Percentiles rank a stretch among this genome's conserved stretches.
Conservation (phyloP, 805 yeast species). For the Limtongia smithiae region DNA sequence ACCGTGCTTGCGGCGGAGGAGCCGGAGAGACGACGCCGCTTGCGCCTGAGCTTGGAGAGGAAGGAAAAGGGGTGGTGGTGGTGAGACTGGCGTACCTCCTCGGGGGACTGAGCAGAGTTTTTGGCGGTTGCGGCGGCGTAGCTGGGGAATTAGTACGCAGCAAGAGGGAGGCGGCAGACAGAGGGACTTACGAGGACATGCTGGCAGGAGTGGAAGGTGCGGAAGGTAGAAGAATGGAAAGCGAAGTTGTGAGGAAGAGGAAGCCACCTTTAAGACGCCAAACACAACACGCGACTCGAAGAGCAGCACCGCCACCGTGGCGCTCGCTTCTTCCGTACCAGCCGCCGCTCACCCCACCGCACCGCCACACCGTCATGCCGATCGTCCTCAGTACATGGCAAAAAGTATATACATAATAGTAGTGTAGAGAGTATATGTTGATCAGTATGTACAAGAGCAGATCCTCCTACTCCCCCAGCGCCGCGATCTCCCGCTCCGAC, state of each 20-base stretch:
- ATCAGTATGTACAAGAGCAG: no score
- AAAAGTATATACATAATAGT: no score
- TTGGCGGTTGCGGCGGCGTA: slow-evolving; percentile 24
- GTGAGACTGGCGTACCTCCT: slow-evolving; percentile 14
- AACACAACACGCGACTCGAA: no score
- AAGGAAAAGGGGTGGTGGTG: neutral
- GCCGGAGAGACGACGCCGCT: neutral
- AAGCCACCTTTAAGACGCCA: neutral
- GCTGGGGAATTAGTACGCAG: no score
- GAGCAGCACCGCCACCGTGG: neutral
- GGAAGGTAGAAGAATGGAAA: neutral
- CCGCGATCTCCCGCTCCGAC: neutral
- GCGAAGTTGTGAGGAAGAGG: neutral
- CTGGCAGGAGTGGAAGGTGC: neutral
- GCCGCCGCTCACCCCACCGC: neutral
- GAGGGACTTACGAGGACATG: slow-evolving; percentile 4
- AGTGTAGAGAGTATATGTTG: no score
- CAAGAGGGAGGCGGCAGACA: neutral
- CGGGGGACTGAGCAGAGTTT: slow-evolving; percentile 17
- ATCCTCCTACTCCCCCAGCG: no score
- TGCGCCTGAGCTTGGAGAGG: slow-evolving; percentile 9
- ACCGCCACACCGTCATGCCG: no score
- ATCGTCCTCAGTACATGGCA: no score
- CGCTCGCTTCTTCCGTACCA: neutral
- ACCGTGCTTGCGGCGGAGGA: neutral